A percentile compares a stretch with the other conserved stretches of the same genome.
These are phyloP conservation scores for Xerocomus nothofagi DNA, from an alignment of 1,284 basidiomycete genomes.

Conservation along the genomic window DNA sequence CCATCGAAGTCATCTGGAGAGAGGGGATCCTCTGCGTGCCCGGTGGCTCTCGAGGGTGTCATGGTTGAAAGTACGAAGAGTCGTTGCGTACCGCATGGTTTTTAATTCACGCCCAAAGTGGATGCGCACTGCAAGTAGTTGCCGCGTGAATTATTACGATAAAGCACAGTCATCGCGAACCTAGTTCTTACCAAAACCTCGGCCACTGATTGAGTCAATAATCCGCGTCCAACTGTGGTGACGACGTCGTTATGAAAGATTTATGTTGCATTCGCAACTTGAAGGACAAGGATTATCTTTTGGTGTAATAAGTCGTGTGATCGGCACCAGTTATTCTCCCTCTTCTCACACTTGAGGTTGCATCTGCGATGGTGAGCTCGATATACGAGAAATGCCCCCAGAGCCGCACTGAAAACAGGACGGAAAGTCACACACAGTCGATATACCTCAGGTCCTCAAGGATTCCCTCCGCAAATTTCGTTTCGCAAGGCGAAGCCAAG, in stretches of 20 bases:
- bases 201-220: no score
- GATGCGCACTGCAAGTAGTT: not conserved
- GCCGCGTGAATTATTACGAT: not conserved
- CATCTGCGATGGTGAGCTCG: conserved; percentile 30
- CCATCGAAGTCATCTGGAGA: conserved; percentile 42
- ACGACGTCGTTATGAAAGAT: no score
- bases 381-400: not conserved
- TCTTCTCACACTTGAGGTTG: not conserved
- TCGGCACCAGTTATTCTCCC: not conserved
- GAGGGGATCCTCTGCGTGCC: conserved; percentile 17
- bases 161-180: no score
- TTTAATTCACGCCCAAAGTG: not conserved
- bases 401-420: not conserved
- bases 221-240: no score
- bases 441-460: conserved; percentile 77
- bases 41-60: not conserved
- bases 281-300: no score
- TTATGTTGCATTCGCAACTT: no score
- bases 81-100: not conserved
- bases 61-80: conserved; percentile 8
- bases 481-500: conserved; percentile 66
- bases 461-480: conserved; percentile 81
- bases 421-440: conserved; percentile 73
- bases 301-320: not conserved
- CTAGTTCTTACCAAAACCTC: no score